Conservation (phyloP, 2,329 filamentous ascomycete species). For the Penicillium verrucosum region DNA sequence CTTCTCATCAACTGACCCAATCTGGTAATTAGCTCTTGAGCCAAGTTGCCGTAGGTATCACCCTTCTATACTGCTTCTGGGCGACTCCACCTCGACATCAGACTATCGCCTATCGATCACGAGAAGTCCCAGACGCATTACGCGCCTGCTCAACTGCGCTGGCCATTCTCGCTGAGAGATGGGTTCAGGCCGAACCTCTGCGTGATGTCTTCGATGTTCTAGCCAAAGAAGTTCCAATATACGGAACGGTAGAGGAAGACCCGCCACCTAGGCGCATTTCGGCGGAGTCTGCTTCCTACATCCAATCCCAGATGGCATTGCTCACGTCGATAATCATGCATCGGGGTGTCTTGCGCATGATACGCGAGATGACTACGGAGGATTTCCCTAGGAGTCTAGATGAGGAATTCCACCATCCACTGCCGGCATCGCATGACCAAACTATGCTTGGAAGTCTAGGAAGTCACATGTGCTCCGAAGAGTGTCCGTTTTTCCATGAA, state of each 20-base stretch:
- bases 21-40: conserved; percentile 10
- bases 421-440: background rate
- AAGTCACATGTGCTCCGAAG: conserved; percentile 8
- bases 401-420: background rate
- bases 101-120: conserved; percentile 1
- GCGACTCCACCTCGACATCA: conserved; percentile 10
- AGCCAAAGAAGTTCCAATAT: conserved; percentile 5
- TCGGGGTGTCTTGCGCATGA: conserved; percentile 13
- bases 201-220: conserved; percentile 16
- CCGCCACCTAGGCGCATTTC: background rate
- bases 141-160: conserved; percentile 15
- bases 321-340: conserved; percentile 12
- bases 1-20: background rate
- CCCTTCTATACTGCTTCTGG: conserved; percentile 18
- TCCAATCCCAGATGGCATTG: conserved; percentile 2
- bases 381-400: conserved; percentile 8
- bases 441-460: background rate
- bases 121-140: conserved; percentile 10
- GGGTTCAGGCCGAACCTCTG: conserved; percentile 15
- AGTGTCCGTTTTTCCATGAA: conserved; percentile 10
- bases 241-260: background rate
- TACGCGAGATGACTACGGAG: conserved; percentile 10
- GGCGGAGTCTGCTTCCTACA: conserved; percentile 1
- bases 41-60: conserved; percentile 16
- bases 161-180: conserved; percentile 16